phyloP scores from a whole-genome alignment of 371 early-diverging fungal genomes.

The Apophysomyces variabilis region DNA sequence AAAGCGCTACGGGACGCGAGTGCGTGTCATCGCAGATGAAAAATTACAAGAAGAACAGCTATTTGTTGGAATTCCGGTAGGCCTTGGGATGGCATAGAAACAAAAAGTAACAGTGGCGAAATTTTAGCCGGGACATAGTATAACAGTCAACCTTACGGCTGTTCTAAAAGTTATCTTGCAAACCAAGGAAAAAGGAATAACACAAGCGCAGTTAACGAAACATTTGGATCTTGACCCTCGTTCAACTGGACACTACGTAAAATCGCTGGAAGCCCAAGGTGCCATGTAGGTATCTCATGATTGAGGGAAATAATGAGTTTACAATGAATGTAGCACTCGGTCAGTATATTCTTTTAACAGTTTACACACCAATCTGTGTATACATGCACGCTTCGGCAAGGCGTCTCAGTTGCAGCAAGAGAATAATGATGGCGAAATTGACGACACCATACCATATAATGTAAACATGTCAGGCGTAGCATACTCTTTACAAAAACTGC shows the following conservation, averaged over 20 bases:
- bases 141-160: conserved; percentile 27
- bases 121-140: conserved; percentile 26
- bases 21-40: conserved; percentile 29
- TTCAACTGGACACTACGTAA: conserved; percentile 49
- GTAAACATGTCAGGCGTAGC: conserved; percentile 32
- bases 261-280: conserved; percentile 38
- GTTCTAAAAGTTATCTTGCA: conserved; percentile 32
- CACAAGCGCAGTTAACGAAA: conserved; percentile 40
- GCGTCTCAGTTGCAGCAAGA: conserved; percentile 4
- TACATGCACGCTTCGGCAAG: conserved; percentile 30
- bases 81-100: neutral
- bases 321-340: conserved; percentile 22
- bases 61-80: conserved; percentile 35
- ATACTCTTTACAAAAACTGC: conserved; percentile 17
- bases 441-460: conserved; percentile 25
- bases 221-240: conserved; percentile 32
- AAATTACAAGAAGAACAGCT: conserved; percentile 41
- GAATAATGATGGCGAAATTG: neutral
- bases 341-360: conserved; percentile 22
- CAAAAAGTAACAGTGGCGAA: neutral
- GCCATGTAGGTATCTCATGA: conserved; percentile 28
- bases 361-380: conserved; percentile 39
- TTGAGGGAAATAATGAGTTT: neutral
- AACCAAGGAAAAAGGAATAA: conserved; percentile 29
- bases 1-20: conserved; percentile 25